These are phyloP conservation scores for Penicillium subrubescens DNA, from an alignment of 495 filamentous ascomycete species.

Conservation along the genomic window DNA sequence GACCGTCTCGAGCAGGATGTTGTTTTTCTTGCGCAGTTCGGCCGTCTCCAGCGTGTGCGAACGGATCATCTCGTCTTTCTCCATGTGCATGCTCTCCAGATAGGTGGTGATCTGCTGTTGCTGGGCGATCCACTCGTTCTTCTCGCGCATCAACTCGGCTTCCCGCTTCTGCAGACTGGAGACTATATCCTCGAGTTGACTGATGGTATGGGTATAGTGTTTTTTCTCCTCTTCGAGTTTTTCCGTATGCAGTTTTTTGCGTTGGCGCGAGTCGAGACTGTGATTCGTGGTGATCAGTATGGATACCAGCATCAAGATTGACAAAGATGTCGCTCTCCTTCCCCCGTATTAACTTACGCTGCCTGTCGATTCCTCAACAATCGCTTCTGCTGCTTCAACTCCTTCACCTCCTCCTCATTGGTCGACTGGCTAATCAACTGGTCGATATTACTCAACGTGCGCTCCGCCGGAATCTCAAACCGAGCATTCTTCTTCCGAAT, in stretches of 20 bases:
- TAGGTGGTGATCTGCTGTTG: slow-evolving; percentile 73
- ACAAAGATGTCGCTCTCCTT: background rate
- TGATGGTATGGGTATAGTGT: slow-evolving; percentile 73
- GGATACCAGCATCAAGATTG: slow-evolving; percentile 1
- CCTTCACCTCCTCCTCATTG: slow-evolving; percentile 94
- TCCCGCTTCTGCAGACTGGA: slow-evolving; percentile 55
- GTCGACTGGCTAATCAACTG: slow-evolving; percentile 82
- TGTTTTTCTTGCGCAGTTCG: slow-evolving; percentile 94
- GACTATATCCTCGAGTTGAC: slow-evolving; percentile 78
- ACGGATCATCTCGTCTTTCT: slow-evolving; percentile 90
- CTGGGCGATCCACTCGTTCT: slow-evolving; percentile 65
- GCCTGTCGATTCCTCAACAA: slow-evolving; percentile 93
- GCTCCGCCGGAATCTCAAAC: slow-evolving; percentile 94
- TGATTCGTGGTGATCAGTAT: slow-evolving; percentile 35
- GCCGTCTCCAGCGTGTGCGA: slow-evolving; percentile 91
- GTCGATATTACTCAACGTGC: slow-evolving; percentile 94
- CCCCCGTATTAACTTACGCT: slow-evolving; percentile 64
- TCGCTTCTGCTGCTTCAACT: slow-evolving; percentile 97
- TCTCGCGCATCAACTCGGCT: slow-evolving; percentile 64
- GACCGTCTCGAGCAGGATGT: slow-evolving; percentile 81
- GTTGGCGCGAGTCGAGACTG: slow-evolving; percentile 92
- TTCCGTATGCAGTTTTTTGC: slow-evolving; percentile 99
- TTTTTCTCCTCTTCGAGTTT: slow-evolving; percentile 97
- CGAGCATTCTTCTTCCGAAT: slow-evolving; percentile 99
- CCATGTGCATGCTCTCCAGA: slow-evolving; percentile 73